Base-by-base conservation (phyloP, 148 eudicot genomes). In the Mesembryanthemum crystallinum region DNA sequence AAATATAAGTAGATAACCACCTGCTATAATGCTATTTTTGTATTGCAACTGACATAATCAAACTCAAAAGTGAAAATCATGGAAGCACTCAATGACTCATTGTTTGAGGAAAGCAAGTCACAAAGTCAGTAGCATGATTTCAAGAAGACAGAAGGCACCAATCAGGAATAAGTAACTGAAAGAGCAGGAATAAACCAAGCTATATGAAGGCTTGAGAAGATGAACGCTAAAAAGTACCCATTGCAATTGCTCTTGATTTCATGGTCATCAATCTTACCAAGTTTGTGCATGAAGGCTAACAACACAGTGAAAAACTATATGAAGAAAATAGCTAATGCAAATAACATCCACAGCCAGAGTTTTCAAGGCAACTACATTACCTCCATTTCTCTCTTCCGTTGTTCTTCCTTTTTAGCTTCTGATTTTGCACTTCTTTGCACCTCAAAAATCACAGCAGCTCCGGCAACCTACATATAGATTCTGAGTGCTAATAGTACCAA, bases 321-420 rank as follows among this genome's bases (percentile, higher is more conserved):
- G 21, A 32, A 64, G 4, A 61, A 8, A 43, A 9, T 30, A 25
- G 52, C 27, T 33, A 60, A 62, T 18, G 65, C 42, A 58, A 21
- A 66, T 43, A 24, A 47, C 35, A 72, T 30, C 24, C 54, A 30
- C 25, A 76, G 8, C n/a, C 49, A 54, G 23, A 24, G 17, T 10
- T 52, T 64, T n/a, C 25, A 67, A 66, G 30, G 30, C 55, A 71
- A 61, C 47, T 18, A 76, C 37, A 62, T 76, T 85, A 95, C 97
- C 96, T 95, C 94, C 74, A 92, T 12, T 77, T 90, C 96, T 86
- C 86, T 85, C 77, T 72, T 90, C 25, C 89, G 86, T 58, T 75
- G 18, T 80, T 90, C 98, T 82, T 94, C 98, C 78, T 90, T 94
- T 81, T 78, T 92, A 60, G 97, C 98, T 76, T 93, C 96, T 75